Base-by-base conservation (phyloP, 148 eudicot species). In the Amaranthus cruentus region DNA sequence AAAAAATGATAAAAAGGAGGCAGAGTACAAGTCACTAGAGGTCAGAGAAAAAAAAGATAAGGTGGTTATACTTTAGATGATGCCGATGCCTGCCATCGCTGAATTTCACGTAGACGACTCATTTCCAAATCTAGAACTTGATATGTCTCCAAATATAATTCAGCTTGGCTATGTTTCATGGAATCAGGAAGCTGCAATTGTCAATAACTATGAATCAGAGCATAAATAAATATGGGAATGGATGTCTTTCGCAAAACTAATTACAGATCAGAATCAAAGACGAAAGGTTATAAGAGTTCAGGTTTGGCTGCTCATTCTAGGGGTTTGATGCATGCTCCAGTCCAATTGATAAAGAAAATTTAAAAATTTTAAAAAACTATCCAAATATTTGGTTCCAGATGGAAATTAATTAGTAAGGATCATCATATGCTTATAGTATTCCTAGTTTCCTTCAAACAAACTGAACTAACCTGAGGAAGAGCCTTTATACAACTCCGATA, bases 161-260 rank as follows among this genome's bases (percentile, higher is more conserved):
- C 97, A 81, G 92, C 98, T 86, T 95, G 98, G 76, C 92, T 95
- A 77, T 95, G 97, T 88, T 95, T 95, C 98, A 95, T 95, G 74
- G 98, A 90, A 79, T 95, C 98, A 81, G 98, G 98, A 82, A 95
- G 98, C 98, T 95, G 97, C 87, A 71, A 84, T 56, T 43, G 66
- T 75, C 65, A 62, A 66, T 69, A 69, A 54, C 51, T 72, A 47
- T 75, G 74, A 62, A 80, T 62, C 55, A 49, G 21, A 75, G 59
- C 53, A 75, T 57, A 28, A 63, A n/a, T 44, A 62, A 8, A 12
- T 48, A 49, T 13, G 38, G 54, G 61, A 2, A n/a, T 21, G 13
- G 72, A 7, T 55, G 59, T 47, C 63, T 56, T 46, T 44, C 49
- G 6, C 15, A 11, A 63, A 18, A 44, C 7, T 44, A 12, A 43